A percentile compares a stretch with the other conserved stretches of the same genome.
Conservation (phyloP, 768 basidiomycete genomes). For the Amanita thiersii region DNA sequence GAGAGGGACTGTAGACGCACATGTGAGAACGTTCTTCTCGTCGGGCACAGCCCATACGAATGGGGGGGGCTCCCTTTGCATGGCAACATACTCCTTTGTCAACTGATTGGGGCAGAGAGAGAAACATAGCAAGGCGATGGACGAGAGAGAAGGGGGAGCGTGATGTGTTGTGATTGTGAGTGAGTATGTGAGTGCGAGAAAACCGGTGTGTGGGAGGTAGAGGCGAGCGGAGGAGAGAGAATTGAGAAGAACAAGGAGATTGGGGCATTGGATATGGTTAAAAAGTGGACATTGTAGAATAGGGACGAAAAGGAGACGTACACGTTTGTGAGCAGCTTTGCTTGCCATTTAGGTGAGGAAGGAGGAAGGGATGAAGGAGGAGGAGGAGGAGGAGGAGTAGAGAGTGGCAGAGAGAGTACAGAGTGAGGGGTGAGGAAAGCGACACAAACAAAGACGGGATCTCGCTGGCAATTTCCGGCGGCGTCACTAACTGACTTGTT, state of each 20-base stretch:
- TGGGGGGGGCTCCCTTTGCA: constrained; percentile 92
- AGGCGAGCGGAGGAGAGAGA: constrained; percentile 5
- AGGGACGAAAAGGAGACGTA: no score
- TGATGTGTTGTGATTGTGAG: neutral
- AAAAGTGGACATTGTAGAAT: no score
- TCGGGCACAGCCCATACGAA: constrained; percentile 95
- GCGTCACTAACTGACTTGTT: no score
- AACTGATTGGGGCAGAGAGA: constrained; percentile 34
- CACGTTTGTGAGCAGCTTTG: constrained; percentile 83
- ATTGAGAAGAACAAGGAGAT: no score
- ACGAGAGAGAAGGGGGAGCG: constrained; percentile 3
- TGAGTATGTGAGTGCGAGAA: neutral
- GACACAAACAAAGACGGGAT: neutral
- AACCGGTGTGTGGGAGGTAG: constrained; percentile 1
- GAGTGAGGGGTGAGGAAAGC: neutral
- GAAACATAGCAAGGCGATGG: neutral
- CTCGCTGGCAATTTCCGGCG: constrained; percentile 5
- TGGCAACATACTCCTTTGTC: constrained; percentile 80
- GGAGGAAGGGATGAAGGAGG: constrained; percentile 8
- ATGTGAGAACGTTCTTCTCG: constrained; percentile 95
- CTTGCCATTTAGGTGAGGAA: constrained; percentile 51
- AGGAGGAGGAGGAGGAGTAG: constrained; percentile 1
- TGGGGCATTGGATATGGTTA: no score
- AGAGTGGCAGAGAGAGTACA: neutral
- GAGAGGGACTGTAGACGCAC: constrained; percentile 39